Conservation (phyloP, 2,329 filamentous ascomycete genomes). For the Scopulariopsis brevicaulis region DNA sequence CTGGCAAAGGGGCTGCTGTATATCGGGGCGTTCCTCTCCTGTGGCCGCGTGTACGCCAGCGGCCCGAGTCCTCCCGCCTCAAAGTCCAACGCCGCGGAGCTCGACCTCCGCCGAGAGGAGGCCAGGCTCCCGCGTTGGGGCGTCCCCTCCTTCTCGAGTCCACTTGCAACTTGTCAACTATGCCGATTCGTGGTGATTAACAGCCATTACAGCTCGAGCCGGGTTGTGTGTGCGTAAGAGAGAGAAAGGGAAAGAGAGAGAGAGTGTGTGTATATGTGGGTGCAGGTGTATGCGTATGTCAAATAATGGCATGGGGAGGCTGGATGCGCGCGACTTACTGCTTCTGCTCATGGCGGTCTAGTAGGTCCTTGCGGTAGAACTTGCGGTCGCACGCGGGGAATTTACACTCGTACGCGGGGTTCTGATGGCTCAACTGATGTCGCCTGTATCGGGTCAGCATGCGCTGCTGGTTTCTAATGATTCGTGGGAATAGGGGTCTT, state of each 20-base stretch:
- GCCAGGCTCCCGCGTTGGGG: conserved; percentile 6
- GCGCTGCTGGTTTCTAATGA: neutral
- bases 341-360: conserved; percentile 40
- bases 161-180: conserved; percentile 1
- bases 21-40: no score
- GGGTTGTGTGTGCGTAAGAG: neutral
- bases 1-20: no score
- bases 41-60: neutral
- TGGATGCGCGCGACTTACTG: conserved; percentile 18
- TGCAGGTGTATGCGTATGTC: no score
- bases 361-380: conserved; percentile 48
- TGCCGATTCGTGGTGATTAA: neutral
- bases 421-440: conserved; percentile 48
- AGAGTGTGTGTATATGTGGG: no score
- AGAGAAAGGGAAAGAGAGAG: no score
- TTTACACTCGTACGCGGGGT: conserved; percentile 37
- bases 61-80: neutral
- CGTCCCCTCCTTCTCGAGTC: neutral
- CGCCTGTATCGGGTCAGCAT: conserved; percentile 26
- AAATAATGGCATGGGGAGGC: no score
- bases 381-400: conserved; percentile 41
- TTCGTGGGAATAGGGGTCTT: conserved; percentile 1
- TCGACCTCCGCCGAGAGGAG: neutral
- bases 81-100: neutral
- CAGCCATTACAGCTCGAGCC: neutral